Base-by-base conservation (phyloP, 768 basidiomycete genomes). In the Termitomyces titanicus region DNA sequence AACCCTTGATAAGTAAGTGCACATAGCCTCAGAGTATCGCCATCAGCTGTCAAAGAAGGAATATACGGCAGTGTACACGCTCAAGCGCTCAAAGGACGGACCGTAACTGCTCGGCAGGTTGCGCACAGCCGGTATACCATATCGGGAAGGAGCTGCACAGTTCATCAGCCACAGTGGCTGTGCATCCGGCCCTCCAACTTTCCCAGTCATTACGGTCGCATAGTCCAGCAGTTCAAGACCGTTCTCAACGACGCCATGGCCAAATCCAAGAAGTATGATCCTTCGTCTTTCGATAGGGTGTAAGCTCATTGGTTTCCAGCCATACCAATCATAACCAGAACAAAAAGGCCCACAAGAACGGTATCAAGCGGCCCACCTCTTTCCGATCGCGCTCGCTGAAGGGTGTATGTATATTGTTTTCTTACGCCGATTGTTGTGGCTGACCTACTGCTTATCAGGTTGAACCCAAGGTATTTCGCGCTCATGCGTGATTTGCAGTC, bases 281-380 rank as follows among this genome's bases (percentile, higher is more conserved):
- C 35, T 51, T 12, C 9, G 24, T 29, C 29, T 31, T 55, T 10
- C 37, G 25, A n/a, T 35, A 25, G 34, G 40, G 31, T 38, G 38
- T 17, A 25, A 43, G 34, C 53, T 47, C 2, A 57, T 53, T 18
- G 9, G 34, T 17, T 51, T 53, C 29, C 59, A 94, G 89, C 67
- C 88, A 93, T 72, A 92, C 89, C 67, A 92, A 92, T 74, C 94
- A 96, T 83, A 97, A 96, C 81, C 94, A 97, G 79, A 92, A 65
- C 81, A 86, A 85, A 75, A 98, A 97, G 85, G 94, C 96, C 62
- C 96, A 98, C 81, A 84, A 90, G 62, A 98, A 98, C 80, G 96
- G 95, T 68, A 96, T 98, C 79, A 93, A 89, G 79, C 84, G 80
- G 72, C 88, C 92, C 51, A 75, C 79, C 72, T 79, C 82, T 55